Conservation (phyloP, 2,329 filamentous ascomycete genomes). For the Thermothelomyces thermophilus region DNA sequence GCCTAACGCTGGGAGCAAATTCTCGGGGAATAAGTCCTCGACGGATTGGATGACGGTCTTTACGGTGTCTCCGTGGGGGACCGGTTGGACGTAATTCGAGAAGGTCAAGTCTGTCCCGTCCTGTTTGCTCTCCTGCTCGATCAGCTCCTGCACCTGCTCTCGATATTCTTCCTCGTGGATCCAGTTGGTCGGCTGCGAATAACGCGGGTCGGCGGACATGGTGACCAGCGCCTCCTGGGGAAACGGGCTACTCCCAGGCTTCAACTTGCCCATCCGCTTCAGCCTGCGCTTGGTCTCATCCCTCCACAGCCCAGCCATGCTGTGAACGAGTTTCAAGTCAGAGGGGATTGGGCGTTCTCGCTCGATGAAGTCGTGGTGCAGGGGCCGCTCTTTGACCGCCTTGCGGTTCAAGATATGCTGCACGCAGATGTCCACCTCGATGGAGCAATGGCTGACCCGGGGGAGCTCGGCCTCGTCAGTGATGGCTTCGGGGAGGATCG, state of each 20-base stretch:
- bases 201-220: constrained; percentile 77
- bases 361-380: constrained; percentile 87
- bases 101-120: constrained; percentile 47
- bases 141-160: constrained; percentile 56
- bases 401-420: constrained; percentile 80
- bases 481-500: constrained; percentile 54
- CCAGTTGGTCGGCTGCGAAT: constrained; percentile 72
- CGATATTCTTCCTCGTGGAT: constrained; percentile 84
- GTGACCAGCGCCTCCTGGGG: constrained; percentile 73
- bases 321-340: constrained; percentile 77
- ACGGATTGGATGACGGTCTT: constrained; percentile 77
- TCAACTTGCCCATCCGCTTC: constrained; percentile 57
- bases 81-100: constrained; percentile 55
- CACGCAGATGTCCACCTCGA: constrained; percentile 85
- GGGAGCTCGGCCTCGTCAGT: constrained; percentile 60
- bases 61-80: constrained; percentile 51
- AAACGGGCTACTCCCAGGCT: constrained; percentile 68
- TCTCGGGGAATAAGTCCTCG: constrained; percentile 74
- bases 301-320: constrained; percentile 89
- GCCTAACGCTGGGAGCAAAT: constrained; percentile 46
- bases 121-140: constrained; percentile 55
- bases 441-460: constrained; percentile 76
- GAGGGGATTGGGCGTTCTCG: constrained; percentile 53
- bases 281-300: constrained; percentile 80
- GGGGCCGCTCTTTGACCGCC: constrained; percentile 64